phyloP scores from a whole-genome alignment of 345 rosid genomes.

The Bretschneidera sinensis region DNA sequence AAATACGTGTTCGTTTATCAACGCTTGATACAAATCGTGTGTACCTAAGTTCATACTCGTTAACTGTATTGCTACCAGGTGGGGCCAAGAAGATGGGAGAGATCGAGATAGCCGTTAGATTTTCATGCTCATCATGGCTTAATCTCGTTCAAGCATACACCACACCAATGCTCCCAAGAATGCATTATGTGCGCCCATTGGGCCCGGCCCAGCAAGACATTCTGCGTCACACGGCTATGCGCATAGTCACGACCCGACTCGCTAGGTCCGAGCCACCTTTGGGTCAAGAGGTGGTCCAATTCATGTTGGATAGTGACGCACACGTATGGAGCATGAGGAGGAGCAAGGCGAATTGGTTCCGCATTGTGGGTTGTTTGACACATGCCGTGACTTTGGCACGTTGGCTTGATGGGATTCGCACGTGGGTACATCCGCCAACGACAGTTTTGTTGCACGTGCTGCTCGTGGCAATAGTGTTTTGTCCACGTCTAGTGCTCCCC shows the following conservation, averaged over 20 bases:
- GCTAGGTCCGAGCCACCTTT: conserved; percentile 72
- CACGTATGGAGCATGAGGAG: conserved; percentile 93
- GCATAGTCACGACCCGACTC: conserved; percentile 62
- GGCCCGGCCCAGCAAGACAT: conserved; percentile 80
- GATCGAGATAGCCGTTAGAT: conserved; percentile 71
- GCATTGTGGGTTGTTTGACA: conserved; percentile 65
- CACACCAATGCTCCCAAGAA: conserved; percentile 71
- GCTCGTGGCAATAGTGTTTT: conserved; percentile 58
- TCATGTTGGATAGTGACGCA: conserved; percentile 70
- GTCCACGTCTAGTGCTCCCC: conserved; percentile 78
- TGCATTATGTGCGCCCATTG: conserved; percentile 74
- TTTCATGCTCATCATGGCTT: conserved; percentile 77
- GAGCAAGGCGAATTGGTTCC: conserved; percentile 91
- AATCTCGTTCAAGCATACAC: conserved; percentile 66
- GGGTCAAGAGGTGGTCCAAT: conserved; percentile 86
- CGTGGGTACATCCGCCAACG: conserved; percentile 70
- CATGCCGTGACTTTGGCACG: conserved; percentile 57
- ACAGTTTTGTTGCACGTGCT: conserved; percentile 61
- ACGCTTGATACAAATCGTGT: conserved; percentile 73
- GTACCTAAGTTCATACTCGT: conserved; percentile 51
- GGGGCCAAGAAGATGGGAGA: conserved; percentile 93
- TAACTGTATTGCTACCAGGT: conserved; percentile 55
- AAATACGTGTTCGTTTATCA: conserved; percentile 65
- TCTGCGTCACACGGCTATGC: conserved; percentile 81
- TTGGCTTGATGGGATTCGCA: conserved; percentile 65